Percentiles rank a stretch among this genome's conserved stretches.
Conservation (phyloP, 208 protist species). For the Crithidia acanthocephali region DNA sequence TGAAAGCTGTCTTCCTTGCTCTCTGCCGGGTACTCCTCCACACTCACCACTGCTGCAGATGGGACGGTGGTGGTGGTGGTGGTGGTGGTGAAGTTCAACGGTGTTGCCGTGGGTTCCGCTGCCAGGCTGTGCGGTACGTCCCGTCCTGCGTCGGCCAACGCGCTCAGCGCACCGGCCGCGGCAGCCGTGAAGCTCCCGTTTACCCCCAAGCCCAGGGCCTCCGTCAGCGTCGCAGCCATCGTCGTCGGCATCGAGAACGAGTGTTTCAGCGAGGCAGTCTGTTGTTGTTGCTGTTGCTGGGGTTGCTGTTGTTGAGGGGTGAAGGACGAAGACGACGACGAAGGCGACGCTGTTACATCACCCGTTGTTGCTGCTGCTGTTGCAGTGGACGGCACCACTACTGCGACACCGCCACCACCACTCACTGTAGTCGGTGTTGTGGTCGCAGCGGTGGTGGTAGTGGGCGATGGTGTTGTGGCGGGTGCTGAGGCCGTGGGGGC, state of each 20-base stretch:
- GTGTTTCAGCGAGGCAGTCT: not conserved
- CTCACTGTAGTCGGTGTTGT: not conserved
- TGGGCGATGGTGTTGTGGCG: not conserved
- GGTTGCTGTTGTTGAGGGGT: not conserved
- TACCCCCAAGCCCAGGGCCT: slow-evolving; percentile 21
- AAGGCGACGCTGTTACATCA: not conserved
- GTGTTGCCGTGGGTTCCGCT: not conserved
- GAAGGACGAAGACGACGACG: slow-evolving; percentile 1
- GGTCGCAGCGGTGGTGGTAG: not conserved
- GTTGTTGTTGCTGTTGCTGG: not conserved
- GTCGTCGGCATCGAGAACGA: slow-evolving; percentile 11
- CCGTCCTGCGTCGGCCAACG: not conserved
- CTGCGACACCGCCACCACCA: not conserved
- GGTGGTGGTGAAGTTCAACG: not conserved
- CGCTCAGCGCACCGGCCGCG: not conserved
- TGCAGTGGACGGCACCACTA: not conserved
- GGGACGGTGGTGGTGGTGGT: not conserved
- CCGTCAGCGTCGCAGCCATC: slow-evolving; percentile 29
- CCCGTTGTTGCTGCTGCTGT: not conserved
- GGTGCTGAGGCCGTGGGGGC: not conserved
- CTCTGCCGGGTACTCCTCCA: not conserved
- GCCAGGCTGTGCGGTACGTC: not conserved
- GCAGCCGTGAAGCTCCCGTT: slow-evolving; percentile 8
- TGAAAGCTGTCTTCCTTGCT: not conserved
- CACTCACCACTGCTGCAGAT: not conserved